A percentile compares a stretch with the other conserved stretches of the same genome.
phyloP scores from a whole-genome alignment of 2,329 filamentous ascomycete genomes.

The Colletotrichum sp. region DNA sequence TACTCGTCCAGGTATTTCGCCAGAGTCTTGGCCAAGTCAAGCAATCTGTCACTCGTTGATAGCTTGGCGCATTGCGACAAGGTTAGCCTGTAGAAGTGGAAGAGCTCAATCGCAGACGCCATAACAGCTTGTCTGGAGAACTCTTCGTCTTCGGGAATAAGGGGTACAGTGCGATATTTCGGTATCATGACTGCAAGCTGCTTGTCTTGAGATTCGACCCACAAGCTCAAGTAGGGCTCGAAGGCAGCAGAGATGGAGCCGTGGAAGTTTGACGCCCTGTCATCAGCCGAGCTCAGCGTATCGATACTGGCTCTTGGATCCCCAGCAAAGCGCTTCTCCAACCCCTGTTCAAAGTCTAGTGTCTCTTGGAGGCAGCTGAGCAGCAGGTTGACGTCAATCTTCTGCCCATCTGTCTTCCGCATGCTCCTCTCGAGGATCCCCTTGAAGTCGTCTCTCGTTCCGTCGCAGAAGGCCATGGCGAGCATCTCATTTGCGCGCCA shows the following conservation, averaged over 20 bases:
- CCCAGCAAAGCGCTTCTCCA: slow-evolving; percentile 83
- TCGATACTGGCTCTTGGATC: slow-evolving; percentile 84
- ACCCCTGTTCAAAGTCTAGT: slow-evolving; percentile 91
- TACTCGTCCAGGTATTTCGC: slow-evolving; percentile 96
- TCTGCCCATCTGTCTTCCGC: slow-evolving; percentile 76
- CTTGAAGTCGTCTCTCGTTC: slow-evolving; percentile 94
- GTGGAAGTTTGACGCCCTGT: slow-evolving; percentile 78
- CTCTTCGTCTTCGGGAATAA: slow-evolving; percentile 85
- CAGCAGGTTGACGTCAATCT: slow-evolving; percentile 87
- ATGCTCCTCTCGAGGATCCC: slow-evolving; percentile 89
- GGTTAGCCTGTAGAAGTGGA: slow-evolving; percentile 94
- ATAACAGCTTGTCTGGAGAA: slow-evolving; percentile 91
- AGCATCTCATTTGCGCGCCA: slow-evolving; percentile 93
- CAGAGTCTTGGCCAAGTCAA: slow-evolving; percentile 85
- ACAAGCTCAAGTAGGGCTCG: slow-evolving; percentile 94
- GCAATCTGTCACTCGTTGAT: slow-evolving; percentile 84
- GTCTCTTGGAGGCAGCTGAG: slow-evolving; percentile 93
- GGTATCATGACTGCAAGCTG: slow-evolving; percentile 85
- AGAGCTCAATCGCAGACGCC: slow-evolving; percentile 92
- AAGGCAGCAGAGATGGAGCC: slow-evolving; percentile 96
- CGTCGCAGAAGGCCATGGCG: slow-evolving; percentile 92
- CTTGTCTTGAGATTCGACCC: slow-evolving; percentile 96
- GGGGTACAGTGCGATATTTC: slow-evolving; percentile 82
- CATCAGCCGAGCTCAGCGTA: slow-evolving; percentile 81
- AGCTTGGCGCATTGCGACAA: slow-evolving; percentile 95